These are phyloP conservation scores for Gymnopilus dilepis DNA, from an alignment of 768 basidiomycete genomes.

Conservation along the genomic window DNA sequence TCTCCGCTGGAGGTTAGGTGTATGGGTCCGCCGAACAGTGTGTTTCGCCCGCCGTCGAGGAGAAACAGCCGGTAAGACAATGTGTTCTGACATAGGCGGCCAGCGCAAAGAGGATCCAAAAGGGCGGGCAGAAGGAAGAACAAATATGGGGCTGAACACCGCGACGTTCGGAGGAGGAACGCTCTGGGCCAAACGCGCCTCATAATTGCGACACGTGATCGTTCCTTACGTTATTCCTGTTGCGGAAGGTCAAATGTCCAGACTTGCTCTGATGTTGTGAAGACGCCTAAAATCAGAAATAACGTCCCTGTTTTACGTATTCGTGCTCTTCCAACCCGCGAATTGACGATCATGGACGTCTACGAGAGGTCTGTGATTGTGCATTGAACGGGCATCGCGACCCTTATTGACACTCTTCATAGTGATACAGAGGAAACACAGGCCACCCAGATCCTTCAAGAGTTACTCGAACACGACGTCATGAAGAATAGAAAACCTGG, in stretches of 20 bases:
- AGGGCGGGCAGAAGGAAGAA: neutral
- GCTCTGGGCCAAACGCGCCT: slow-evolving; percentile 3
- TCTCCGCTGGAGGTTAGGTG: slow-evolving; percentile 4
- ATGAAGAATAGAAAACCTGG: slow-evolving; percentile 22
- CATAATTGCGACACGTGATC: slow-evolving; percentile 17
- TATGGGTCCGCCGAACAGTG: slow-evolving; percentile 16
- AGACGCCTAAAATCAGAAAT: neutral
- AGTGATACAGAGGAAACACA: slow-evolving; percentile 58
- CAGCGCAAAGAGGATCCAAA: slow-evolving; percentile 19
- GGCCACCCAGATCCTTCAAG: slow-evolving; percentile 56
- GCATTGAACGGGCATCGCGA: neutral
- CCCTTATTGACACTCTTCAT: slow-evolving; percentile 12
- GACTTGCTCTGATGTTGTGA: neutral
- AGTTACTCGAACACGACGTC: slow-evolving; percentile 40
- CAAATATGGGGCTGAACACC: too few species aligned
- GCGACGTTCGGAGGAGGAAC: neutral
- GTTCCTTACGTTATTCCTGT: slow-evolving; percentile 19
- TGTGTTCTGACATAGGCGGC: slow-evolving; percentile 11
- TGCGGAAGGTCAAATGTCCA: neutral
- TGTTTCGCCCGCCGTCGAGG: slow-evolving; percentile 25
- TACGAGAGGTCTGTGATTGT: slow-evolving; percentile 41
- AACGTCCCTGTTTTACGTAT: neutral
- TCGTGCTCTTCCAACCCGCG: too few species aligned
- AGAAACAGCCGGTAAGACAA: slow-evolving; percentile 2
- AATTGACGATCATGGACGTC: slow-evolving; percentile 37